These are phyloP conservation scores for Hebeloma cylindrosporum DNA, from an alignment of 768 basidiomycete genomes.

Conservation along the genomic window DNA sequence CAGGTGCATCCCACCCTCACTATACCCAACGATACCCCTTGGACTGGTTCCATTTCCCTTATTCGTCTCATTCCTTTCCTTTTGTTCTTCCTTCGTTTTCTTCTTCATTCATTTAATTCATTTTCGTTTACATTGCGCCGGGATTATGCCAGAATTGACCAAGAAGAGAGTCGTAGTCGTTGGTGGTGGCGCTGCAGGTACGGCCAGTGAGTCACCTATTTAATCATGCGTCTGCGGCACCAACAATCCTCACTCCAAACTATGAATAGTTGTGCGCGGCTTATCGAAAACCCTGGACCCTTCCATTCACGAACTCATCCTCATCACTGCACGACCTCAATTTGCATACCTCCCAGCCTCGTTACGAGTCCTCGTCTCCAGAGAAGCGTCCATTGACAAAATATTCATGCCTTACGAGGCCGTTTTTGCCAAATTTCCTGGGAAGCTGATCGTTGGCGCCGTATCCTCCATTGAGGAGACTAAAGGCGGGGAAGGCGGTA, in stretches of 20 bases:
- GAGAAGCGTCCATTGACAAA: slow-evolving; percentile 30
- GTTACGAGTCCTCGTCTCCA: slow-evolving; percentile 49
- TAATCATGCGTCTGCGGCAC: background rate
- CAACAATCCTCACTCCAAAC: background rate
- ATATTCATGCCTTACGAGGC: slow-evolving; percentile 24
- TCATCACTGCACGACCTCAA: slow-evolving; percentile 51
- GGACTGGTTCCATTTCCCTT: background rate
- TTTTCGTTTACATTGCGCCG: background rate
- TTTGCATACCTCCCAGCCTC: slow-evolving; percentile 46
- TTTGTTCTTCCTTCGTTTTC: no score
- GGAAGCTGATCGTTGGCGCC: slow-evolving; percentile 37
- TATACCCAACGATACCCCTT: background rate
- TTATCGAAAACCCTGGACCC: slow-evolving; percentile 50
- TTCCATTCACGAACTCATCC: slow-evolving; percentile 44
- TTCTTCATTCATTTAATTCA: no score
- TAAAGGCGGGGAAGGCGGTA: slow-evolving; percentile 36
- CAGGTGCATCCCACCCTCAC: no score
- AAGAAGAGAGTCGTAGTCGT: slow-evolving; percentile 22
- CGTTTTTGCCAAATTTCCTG: slow-evolving; percentile 25
- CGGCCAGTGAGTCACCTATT: slow-evolving; percentile 11
- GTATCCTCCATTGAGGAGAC: slow-evolving; percentile 29
- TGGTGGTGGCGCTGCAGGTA: slow-evolving; percentile 57
- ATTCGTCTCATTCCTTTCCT: no score
- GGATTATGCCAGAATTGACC: background rate
- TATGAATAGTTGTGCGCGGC: slow-evolving; percentile 29